Evolutionary conservation across 768 basidiomycete genomes (phyloP), one percentile per base, ranked within the genome.

Genomic region (Amanita polypyramis): DNA sequence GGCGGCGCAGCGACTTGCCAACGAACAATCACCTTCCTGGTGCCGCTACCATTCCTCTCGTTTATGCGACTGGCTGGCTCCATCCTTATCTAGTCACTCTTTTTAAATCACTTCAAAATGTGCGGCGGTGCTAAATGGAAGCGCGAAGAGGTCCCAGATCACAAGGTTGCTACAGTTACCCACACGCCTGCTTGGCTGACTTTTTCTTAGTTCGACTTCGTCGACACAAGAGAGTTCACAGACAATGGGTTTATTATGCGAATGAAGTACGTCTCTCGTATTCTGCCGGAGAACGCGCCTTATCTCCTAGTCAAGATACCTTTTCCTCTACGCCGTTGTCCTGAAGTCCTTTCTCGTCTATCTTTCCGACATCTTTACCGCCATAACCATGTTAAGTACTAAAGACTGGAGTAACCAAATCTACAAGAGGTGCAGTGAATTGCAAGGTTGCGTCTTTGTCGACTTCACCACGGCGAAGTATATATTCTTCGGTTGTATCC

Each of bases 401-500:
- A 74, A 76, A 34, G 74, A 79, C 29, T 99, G 95, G 95, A 82
- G 88, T 47, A 94, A 88, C 59, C 77, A 88, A 63, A 96, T 98
- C 60, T 87, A 90, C 67, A 70, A 79, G 51, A 75, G 82, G 54
- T 94, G 92, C 61, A 59, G 70, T 38, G 58, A 65, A 25, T 65
- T 77, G 45, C 63, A 76, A 4, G 80, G 81, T 35, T 96, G 92
- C 61, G 80, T 92, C 44, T 78, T 85, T 60, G 85, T 93, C 54
- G 83, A 88, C 2, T 98, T 96, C 68, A 70, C 73, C 50, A 80
- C 88, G 47, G 93, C 90, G 44, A 89, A 93, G 65, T 98, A 92
- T 92, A 71, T 99, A 52, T 98, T 98, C 69, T 85, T 96, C 15
- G 92, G 91, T 39, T 98, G 95, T 67, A 98, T 99, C 76, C 85